phyloP scores from a whole-genome alignment of 2,329 filamentous ascomycete genomes.

The Phaeosphaeria sp. region DNA sequence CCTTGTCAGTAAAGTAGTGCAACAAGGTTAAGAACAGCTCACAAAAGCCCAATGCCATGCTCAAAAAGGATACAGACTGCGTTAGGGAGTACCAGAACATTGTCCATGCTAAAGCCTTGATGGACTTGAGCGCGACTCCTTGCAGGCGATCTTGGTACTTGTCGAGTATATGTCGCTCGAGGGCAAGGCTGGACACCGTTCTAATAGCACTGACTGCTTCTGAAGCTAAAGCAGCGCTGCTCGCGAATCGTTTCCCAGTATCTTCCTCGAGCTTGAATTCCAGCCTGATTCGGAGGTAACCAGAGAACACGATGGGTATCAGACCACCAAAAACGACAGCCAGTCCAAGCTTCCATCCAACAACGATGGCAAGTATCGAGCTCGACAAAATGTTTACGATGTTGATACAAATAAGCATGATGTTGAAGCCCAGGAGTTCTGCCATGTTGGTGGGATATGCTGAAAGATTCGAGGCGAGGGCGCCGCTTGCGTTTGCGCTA shows the following conservation, averaged over 20 bases:
- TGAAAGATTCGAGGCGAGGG: conserved; percentile 72
- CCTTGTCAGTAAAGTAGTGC: conserved; percentile 42
- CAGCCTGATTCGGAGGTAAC: conserved; percentile 87
- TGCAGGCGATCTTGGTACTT: conserved; percentile 71
- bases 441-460: conserved; percentile 84
- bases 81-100: conserved; percentile 84
- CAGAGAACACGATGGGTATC: conserved; percentile 59
- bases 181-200: conserved; percentile 88
- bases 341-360: conserved; percentile 88
- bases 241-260: conserved; percentile 70
- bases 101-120: conserved; percentile 69
- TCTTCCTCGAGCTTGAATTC: conserved; percentile 75
- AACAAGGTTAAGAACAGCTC: conserved; percentile 62
- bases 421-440: conserved; percentile 84
- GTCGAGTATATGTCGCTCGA: conserved; percentile 79
- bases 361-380: conserved; percentile 71
- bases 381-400: conserved; percentile 79
- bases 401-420: conserved; percentile 85
- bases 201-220: conserved; percentile 94
- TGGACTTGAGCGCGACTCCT: conserved; percentile 63
- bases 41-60: conserved; percentile 47
- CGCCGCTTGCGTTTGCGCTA: conserved; percentile 87
- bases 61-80: conserved; percentile 71
- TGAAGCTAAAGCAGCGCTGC: conserved; percentile 79
- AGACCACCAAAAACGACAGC: conserved; percentile 72